Evolutionary conservation across 495 filamentous ascomycete genomes (phyloP).

Genomic region (Aspergillus haitiensis): DNA sequence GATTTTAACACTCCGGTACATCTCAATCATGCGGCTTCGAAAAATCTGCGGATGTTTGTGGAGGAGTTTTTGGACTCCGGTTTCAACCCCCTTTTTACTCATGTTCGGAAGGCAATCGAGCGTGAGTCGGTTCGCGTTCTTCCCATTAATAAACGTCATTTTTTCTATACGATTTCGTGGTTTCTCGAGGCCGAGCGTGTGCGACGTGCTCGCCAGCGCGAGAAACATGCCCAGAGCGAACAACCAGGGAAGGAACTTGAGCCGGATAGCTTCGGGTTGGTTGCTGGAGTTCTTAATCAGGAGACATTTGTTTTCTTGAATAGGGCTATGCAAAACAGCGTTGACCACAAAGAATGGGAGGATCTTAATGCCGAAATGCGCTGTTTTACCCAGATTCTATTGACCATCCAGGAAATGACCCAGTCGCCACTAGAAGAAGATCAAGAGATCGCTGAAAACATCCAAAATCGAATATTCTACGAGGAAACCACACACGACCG

Average conservation of each 20-base stretch:
- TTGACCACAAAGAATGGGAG: conserved; percentile 82
- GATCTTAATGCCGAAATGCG: conserved; percentile 86
- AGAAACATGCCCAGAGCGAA: conserved; percentile 35
- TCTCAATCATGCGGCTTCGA: conserved; percentile 65
- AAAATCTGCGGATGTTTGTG: conserved; percentile 77
- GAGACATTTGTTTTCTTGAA: conserved; percentile 89
- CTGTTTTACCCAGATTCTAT: conserved; percentile 74
- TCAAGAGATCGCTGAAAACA: conserved; percentile 97
- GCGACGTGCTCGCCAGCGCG: conserved; percentile 60
- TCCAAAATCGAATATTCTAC: conserved; percentile 94
- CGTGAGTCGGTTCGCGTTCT: conserved; percentile 84
- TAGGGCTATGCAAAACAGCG: conserved; percentile 71
- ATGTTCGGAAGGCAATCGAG: conserved; percentile 86
- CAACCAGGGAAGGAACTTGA: conserved; percentile 52
- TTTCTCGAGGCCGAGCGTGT: conserved; percentile 87
- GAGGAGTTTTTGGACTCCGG: conserved; percentile 93
- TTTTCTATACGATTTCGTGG: conserved; percentile 92
- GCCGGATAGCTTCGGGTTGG: conserved; percentile 76
- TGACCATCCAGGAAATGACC: conserved; percentile 93
- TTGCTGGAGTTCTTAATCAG: conserved; percentile 88
- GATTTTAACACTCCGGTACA: conserved; percentile 75
- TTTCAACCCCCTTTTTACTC: conserved; percentile 90
- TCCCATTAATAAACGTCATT: conserved; percentile 71
- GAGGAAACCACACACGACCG: conserved; percentile 92
- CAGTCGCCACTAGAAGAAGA: conserved; percentile 84